Base-by-base conservation (phyloP, 768 basidiomycete genomes). In the Russula ochroleuca region DNA sequence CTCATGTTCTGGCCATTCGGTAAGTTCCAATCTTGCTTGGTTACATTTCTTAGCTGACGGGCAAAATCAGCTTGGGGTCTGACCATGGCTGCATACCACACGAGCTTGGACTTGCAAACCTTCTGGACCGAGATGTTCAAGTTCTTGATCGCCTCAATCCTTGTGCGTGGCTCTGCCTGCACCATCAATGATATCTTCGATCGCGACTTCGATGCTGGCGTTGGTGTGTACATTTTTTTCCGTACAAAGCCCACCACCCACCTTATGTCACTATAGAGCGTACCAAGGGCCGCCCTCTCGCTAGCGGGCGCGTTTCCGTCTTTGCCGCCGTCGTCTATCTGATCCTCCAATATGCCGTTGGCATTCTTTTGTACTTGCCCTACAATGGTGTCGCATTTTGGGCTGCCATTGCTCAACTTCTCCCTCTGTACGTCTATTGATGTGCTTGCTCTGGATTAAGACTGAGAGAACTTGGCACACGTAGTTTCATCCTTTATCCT, bases 401-500 rank as follows among this genome's bases (percentile, higher is more conserved):
- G 53, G 62, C 64, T 9, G 68, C 63, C 19, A 45, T 70, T 51
- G n/a, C 67, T 45, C 62, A 64, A 37, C 57, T 69, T 28, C 57
- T 71, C 13, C 61, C 69, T n/a, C 55, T 70, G 52, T 63, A 66
- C 4, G 52, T 67, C 11, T 45, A 49, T 47, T 7, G 15, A n/a
- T 43, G 3, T 17, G 49, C 23, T 33, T 3, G 49, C 0, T n/a
- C 6, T n/a, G 6, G 33, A 37, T n/a, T 33, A 31, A 43, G 23
- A 25, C 43, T 68, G 40, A 66, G 43, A 13, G 2, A 11, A 54
- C 17, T n/a, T 37, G 19, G 28, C 68, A 67, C 33, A 53, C 64
- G 21, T 10, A 74, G 75, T 9, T 68, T 68, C 58, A 63, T 67
- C 40, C 70, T 81, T 55, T 83, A 82, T 70, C 84, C 84, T 9